Base-by-base conservation (phyloP, 192 early-diverging fungal species). In the Kickxella alabastrina region DNA sequence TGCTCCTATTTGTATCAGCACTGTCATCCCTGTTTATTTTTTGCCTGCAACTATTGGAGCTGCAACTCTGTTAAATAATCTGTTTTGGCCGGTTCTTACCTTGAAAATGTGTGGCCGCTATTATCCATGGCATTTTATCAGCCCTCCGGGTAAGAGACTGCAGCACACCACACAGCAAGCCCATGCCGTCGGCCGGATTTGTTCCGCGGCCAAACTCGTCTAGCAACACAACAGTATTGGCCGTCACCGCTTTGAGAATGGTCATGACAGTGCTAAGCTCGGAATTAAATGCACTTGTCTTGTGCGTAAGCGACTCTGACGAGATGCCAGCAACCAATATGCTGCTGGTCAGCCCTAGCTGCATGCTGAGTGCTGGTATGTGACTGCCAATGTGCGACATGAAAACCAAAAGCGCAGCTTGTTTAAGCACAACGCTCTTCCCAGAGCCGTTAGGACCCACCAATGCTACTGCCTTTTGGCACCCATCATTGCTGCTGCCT, bases 351-450 rank as follows among this genome's bases (percentile, higher is more conserved):
- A 94, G 26, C 1, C 91, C 89, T 52, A 96, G 79, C 1, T 47
- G 34, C 0, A 89, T 92, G 1, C 49, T 59, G 8, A 72, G 77
- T 19, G 91, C 90, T 3, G 93, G 93, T 5, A 96, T 85, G 75
- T 85, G 90, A 58, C 87, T 82, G n/a, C 93, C 93, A 25, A 93
- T 81, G 54, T 93, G 93, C 10, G 92, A 89, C 92, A 93, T 88
- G 46, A 85, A 90, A 2, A 79, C 77, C 52, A 92, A 90, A 18
- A 96, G 52, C 4, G 86, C 92, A 36, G 75, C 79, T 50, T 92
- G 89, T 41, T 86, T 86, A 21, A 87, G 43, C 50, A 87, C 79
- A 5, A 87, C 81, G 55, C 84, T 87, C 56, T 87, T 89, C 2
- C 94, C 94, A 6, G 87, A 92, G 13, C 69, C 85, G 51, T 97